Conservation (phyloP, 345 rosid genomes). For the Tarenaya hassleriana region DNA sequence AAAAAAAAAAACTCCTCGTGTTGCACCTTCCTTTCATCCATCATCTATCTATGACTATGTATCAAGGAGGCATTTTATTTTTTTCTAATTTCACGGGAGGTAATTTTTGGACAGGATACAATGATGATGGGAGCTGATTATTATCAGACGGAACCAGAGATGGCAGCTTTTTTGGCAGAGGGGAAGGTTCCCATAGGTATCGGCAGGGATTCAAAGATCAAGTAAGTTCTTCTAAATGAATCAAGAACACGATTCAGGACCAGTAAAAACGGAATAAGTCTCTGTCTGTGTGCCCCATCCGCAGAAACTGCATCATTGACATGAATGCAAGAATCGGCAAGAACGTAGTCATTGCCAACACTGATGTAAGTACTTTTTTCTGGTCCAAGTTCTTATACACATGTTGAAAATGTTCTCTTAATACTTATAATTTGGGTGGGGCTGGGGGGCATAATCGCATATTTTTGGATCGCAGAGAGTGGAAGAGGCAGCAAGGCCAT, state of each 20-base stretch:
- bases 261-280: background rate
- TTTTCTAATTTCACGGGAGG: background rate
- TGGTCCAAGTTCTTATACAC: background rate
- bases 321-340: conserved; percentile 73
- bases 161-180: conserved; percentile 46
- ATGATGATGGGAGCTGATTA: conserved; percentile 88
- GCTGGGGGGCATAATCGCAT: too few species aligned
- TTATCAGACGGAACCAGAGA: conserved; percentile 71
- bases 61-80: conserved; percentile 2
- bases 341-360: conserved; percentile 64
- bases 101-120: conserved; percentile 53
- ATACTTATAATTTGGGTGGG: too few species aligned
- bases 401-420: too few species aligned
- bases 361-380: conserved; percentile 46
- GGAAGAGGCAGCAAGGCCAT: conserved; percentile 70
- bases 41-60: too few species aligned
- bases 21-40: too few species aligned
- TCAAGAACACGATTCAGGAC: background rate
- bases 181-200: conserved; percentile 72
- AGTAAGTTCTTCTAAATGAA: conserved; percentile 24
- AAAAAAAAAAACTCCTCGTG: conserved; percentile 1
- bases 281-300: background rate
- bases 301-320: conserved; percentile 83
- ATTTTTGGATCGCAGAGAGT: conserved; percentile 43
- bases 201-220: conserved; percentile 61